Evolutionary conservation across 2,329 filamentous ascomycete species (phyloP), one percentile per base, ranked within the genome.

Genomic region (Daldinia eschscholtzii): DNA sequence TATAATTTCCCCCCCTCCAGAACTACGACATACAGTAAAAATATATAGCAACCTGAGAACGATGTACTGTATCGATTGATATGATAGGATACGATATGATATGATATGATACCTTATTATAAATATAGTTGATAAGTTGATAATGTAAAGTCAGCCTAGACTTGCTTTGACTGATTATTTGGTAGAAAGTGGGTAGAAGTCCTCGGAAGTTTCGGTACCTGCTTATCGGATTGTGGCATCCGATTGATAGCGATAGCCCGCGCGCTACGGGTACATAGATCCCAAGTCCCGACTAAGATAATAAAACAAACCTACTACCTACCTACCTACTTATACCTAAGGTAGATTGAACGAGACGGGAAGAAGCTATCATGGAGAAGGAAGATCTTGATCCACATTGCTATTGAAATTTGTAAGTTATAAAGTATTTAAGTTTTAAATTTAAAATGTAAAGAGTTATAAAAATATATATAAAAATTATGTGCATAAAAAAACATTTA

Each of bases 201-300:
- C 57, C 26, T 70, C 72, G 72, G 72, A 70, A 73, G 65, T 70
- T 67, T 73, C 73, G 73, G 73, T 71, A 71, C 59, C 58, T 61
- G 60, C 39, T 48, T 57, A 60, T 64, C 67, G 64, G 64, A 53
- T 63, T 55, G 48, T 23, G 39, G 61, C 15, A 23, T n/a, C 26
- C 13, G 35, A 39, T 37, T 55, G 30, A 55, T 55, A 55, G 20
- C 52, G 33, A 55, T 37, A 55, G 18, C 18, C 30, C n/a, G 26
- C 26, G 26, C 26, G 9, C 42, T 26, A 46, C 3, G n/a, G 20
- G 13, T 26, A 15, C 20, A 23, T 48, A 28, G 1, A 48, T 28
- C 44, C 23, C 20, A 23, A 23, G 20, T 28, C 44, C 23, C 35
- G 20, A 23, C 20, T 23, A 23, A 23, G 1, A 23, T 23, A 23